These are phyloP conservation scores for Taphrina pruni DNA, from an alignment of 1,139 yeast species.

Conservation along the genomic window DNA sequence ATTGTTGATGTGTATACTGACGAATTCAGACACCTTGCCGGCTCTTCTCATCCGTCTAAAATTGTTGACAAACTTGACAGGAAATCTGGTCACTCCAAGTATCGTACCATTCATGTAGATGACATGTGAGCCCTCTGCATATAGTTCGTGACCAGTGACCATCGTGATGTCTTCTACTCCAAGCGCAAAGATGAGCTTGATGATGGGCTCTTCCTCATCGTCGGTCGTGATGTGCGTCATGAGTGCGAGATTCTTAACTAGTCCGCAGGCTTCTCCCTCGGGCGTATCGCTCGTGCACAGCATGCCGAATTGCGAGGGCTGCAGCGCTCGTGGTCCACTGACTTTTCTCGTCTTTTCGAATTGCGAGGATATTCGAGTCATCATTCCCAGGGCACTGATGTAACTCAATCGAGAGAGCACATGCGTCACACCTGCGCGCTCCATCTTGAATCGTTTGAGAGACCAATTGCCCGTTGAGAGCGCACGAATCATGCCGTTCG, in stretches of 20 bases:
- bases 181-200: constrained; percentile 72
- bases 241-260: constrained; percentile 91
- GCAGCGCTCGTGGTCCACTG: constrained; percentile 98
- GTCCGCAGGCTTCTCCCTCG: constrained; percentile 99
- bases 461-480: constrained; percentile 99
- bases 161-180: constrained; percentile 86
- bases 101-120: constrained; percentile 92
- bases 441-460: constrained; percentile 98
- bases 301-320: constrained; percentile 66
- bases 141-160: constrained; percentile 83
- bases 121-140: constrained; percentile 77
- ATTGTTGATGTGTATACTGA: constrained; percentile 84
- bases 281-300: constrained; percentile 98
- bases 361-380: constrained; percentile 98
- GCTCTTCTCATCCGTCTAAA: constrained; percentile 82
- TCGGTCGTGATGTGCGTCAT: constrained; percentile 99
- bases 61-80: constrained; percentile 74
- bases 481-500: constrained; percentile 93
- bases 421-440: constrained; percentile 98
- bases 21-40: constrained; percentile 86
- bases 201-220: constrained; percentile 91
- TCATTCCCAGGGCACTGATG: constrained; percentile 97
- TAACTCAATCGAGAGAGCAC: constrained; percentile 88
- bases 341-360: constrained; percentile 97
- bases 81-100: constrained; percentile 85